These are phyloP conservation scores for Apiosordaria backusii DNA, from an alignment of 495 filamentous ascomycete genomes.

Conservation along the genomic window DNA sequence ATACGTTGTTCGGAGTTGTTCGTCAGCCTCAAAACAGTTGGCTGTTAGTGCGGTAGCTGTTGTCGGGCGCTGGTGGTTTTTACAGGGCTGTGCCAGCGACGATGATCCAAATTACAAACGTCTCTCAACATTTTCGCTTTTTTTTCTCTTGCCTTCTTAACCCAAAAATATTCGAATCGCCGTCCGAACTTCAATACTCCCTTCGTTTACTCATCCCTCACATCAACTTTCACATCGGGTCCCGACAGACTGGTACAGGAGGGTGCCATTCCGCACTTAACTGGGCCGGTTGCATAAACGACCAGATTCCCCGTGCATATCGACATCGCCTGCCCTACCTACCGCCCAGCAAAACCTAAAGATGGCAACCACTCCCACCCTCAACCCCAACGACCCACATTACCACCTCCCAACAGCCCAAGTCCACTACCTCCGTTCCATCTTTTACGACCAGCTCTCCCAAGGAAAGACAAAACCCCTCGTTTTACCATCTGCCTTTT, in stretches of 20 bases:
- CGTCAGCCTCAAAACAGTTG: too few relatives aligned
- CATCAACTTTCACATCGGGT: too few relatives aligned
- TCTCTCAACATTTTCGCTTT: neutral
- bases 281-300: too few relatives aligned
- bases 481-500: constrained; percentile 51
- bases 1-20: too few relatives aligned
- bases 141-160: neutral
- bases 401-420: neutral
- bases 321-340: neutral
- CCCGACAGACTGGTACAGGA: too few relatives aligned
- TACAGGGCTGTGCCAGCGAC: constrained; percentile 36
- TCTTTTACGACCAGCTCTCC: constrained; percentile 18
- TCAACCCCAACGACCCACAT: constrained; percentile 1
- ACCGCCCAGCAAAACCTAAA: constrained; percentile 16
- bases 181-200: too few relatives aligned
- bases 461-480: constrained; percentile 48
- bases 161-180: too few relatives aligned
- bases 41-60: too few relatives aligned
- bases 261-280: too few relatives aligned
- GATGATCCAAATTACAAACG: neutral
- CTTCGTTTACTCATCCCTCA: too few relatives aligned
- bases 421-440: neutral
- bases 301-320: neutral
- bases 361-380: constrained; percentile 12
- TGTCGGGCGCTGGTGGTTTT: too few relatives aligned